phyloP scores from a whole-genome alignment of 2,329 filamentous ascomycete species.

The Diaporthe helianthi region DNA sequence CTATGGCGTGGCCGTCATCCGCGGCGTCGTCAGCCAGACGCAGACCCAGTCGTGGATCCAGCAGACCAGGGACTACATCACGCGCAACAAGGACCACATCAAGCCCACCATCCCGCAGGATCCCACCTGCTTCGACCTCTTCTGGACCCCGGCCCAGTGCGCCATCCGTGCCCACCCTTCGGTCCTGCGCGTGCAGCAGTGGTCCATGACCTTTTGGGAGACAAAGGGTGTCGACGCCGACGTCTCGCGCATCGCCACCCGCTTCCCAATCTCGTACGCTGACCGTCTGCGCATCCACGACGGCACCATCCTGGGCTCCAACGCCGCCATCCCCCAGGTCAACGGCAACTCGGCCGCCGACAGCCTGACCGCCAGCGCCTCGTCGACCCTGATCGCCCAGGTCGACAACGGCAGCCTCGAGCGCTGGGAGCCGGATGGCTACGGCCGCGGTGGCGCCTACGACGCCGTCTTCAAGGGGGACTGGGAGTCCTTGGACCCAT shows the following conservation, averaged over 20 bases:
- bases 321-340: slow-evolving; percentile 41
- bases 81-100: slow-evolving; percentile 52
- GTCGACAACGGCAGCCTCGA: slow-evolving; percentile 75
- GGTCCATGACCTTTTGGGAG: slow-evolving; percentile 73
- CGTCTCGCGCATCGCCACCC: slow-evolving; percentile 58
- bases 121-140: slow-evolving; percentile 75
- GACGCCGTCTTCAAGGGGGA: slow-evolving; percentile 59
- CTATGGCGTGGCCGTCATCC: slow-evolving; percentile 70
- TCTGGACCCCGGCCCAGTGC: slow-evolving; percentile 75
- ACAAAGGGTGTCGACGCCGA: slow-evolving; percentile 53
- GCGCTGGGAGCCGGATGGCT: slow-evolving; percentile 74
- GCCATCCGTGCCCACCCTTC: slow-evolving; percentile 71
- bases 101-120: slow-evolving; percentile 66
- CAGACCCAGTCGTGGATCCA: slow-evolving; percentile 66
- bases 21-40: slow-evolving; percentile 65
- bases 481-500: slow-evolving; percentile 64
- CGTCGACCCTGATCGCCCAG: slow-evolving; percentile 66
- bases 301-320: slow-evolving; percentile 47
- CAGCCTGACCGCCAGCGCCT: slow-evolving; percentile 42
- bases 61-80: slow-evolving; percentile 66
- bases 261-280: slow-evolving; percentile 71
- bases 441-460: slow-evolving; percentile 65
- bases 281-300: slow-evolving; percentile 73
- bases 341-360: slow-evolving; percentile 42
- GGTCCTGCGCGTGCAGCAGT: slow-evolving; percentile 68